A percentile compares a stretch with the other conserved stretches of the same genome.
phyloP scores from a whole-genome alignment of 2,329 filamentous ascomycete genomes.

The Sporothrix variecibatus region DNA sequence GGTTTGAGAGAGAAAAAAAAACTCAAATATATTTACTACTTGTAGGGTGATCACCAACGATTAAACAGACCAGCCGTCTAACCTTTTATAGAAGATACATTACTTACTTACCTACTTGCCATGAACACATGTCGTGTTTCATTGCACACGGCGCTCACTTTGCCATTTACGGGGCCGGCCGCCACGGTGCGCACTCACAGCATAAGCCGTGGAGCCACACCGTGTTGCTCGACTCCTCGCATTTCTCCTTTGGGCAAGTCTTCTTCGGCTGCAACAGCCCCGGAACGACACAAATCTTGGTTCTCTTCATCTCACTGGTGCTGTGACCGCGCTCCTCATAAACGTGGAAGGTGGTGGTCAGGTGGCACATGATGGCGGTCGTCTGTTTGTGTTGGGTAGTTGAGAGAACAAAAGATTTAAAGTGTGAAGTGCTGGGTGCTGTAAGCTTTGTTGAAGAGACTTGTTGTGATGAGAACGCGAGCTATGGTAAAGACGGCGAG shows the following conservation, averaged over 20 bases:
- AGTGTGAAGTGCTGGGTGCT: neutral
- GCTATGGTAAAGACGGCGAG: neutral
- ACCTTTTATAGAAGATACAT: neutral
- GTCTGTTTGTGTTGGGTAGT: neutral
- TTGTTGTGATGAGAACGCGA: neutral
- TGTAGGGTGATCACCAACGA: neutral
- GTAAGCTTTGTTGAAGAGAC: neutral
- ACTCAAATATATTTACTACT: neutral
- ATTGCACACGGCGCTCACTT: neutral
- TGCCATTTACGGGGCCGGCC: neutral
- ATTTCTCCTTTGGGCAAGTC: neutral
- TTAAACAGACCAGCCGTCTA: neutral
- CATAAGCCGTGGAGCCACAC: neutral
- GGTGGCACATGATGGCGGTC: neutral
- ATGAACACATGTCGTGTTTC: neutral
- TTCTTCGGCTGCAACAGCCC: neutral
- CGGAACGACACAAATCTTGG: neutral
- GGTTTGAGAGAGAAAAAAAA: neutral
- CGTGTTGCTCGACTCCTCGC: neutral
- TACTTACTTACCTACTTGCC: neutral
- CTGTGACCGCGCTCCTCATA: constrained; percentile 12
- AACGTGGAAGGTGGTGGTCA: neutral
- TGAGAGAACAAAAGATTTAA: neutral
- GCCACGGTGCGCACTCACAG: neutral
- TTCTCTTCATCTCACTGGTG: neutral